Conservation (phyloP, 1,284 basidiomycete species). For the Rhodotorula sp. region DNA sequence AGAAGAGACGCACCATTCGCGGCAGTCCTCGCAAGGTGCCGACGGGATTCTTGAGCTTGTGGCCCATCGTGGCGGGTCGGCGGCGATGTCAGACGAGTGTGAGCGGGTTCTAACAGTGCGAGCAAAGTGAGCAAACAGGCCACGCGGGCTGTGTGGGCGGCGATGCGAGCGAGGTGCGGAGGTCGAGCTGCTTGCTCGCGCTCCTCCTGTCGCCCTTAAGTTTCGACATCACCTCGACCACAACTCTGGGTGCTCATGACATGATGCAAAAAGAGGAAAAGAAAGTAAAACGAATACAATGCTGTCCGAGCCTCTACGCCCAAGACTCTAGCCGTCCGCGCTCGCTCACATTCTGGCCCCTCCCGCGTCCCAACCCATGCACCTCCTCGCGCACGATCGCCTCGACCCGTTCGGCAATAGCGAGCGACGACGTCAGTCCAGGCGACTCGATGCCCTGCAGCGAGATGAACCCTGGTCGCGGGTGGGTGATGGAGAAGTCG, state of each 20-base stretch:
- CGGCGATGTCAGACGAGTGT: neutral
- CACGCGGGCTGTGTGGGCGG: neutral
- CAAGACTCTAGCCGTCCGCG: conserved; percentile 39
- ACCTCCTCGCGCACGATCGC: conserved; percentile 50
- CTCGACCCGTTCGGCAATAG: conserved; percentile 54
- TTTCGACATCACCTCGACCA: too few species aligned
- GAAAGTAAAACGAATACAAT: too few species aligned
- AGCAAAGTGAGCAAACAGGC: neutral
- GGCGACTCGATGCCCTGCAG: conserved; percentile 59
- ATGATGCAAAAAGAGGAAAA: too few species aligned
- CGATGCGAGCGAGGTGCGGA: neutral
- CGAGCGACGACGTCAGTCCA: conserved; percentile 55
- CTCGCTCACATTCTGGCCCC: conserved; percentile 45
- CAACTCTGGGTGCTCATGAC: too few species aligned
- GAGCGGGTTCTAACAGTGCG: neutral
- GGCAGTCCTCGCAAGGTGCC: conserved; percentile 34
- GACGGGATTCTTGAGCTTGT: conserved; percentile 29
- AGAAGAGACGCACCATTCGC: conserved; percentile 32
- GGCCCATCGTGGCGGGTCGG: conserved; percentile 13
- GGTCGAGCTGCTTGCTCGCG: too few species aligned
- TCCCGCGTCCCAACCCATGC: conserved; percentile 59
- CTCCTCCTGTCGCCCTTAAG: too few species aligned
- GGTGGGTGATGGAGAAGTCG: conserved; percentile 64
- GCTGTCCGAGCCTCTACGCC: conserved; percentile 18
- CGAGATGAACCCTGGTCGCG: conserved; percentile 61